These are phyloP conservation scores for Wickerhamomyces chambardii DNA, from an alignment of 805 yeast species.

Conservation along the genomic window DNA sequence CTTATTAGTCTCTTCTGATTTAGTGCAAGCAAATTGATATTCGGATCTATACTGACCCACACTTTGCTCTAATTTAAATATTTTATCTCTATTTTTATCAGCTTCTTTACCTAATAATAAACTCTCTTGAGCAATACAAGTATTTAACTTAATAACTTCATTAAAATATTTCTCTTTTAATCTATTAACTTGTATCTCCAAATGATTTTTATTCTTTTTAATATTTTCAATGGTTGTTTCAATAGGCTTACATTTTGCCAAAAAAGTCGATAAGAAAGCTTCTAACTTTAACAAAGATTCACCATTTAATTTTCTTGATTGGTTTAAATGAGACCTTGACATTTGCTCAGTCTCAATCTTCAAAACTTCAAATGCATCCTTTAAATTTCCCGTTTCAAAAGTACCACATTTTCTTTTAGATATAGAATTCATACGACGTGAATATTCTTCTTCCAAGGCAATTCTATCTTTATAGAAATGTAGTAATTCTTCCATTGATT, in stretches of 20 bases:
- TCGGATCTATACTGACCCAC: conserved; percentile 37
- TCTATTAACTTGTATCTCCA: conserved; percentile 25
- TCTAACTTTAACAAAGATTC: conserved; percentile 44
- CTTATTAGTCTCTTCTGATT: conserved; percentile 47
- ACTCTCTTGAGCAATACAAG: conserved; percentile 51
- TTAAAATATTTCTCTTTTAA: conserved; percentile 41
- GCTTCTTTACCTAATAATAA: conserved; percentile 70
- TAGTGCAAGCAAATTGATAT: conserved; percentile 46
- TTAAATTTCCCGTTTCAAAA: conserved; percentile 50
- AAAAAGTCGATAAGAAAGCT: conserved; percentile 40
- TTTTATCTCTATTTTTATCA: conserved; percentile 47
- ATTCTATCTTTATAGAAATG: conserved; percentile 45
- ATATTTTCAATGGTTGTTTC: conserved; percentile 51
- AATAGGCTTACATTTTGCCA: conserved; percentile 44
- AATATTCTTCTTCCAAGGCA: conserved; percentile 67
- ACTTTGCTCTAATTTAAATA: conserved; percentile 36
- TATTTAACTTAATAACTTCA: conserved; percentile 50
- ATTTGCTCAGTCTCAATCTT: conserved; percentile 50
- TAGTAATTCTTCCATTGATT: conserved; percentile 43
- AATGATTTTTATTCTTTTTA: conserved; percentile 32
- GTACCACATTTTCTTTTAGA: conserved; percentile 43
- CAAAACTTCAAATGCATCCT: conserved; percentile 49
- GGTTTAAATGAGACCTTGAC: conserved; percentile 44
- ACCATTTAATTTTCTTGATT: conserved; percentile 38
- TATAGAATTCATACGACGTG: conserved; percentile 42